Conservation (phyloP, 805 yeast genomes). For the Candida anglica region DNA sequence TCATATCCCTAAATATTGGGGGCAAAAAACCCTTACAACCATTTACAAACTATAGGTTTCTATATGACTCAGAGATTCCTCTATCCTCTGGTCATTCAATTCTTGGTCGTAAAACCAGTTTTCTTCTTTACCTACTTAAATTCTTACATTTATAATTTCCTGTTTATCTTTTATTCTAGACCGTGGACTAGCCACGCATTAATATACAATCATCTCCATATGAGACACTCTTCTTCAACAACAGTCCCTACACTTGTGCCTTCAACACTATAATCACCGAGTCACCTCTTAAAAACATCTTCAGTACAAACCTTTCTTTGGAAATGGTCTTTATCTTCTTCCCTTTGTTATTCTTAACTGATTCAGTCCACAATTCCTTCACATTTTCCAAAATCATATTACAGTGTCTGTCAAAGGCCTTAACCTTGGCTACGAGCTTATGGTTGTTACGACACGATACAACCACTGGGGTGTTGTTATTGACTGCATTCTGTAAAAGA, state of each 20-base stretch:
- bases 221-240: too few species aligned
- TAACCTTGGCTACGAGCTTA: slow-evolving; percentile 82
- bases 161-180: too few species aligned
- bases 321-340: slow-evolving; percentile 64
- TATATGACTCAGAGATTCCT: too few species aligned
- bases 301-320: slow-evolving; percentile 73
- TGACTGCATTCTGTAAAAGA: slow-evolving; percentile 77
- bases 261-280: slow-evolving; percentile 82
- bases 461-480: slow-evolving; percentile 69
- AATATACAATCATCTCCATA: too few species aligned
- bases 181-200: too few species aligned
- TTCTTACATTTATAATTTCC: too few species aligned
- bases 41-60: too few species aligned
- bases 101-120: too few species aligned
- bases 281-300: slow-evolving; percentile 92
- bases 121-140: too few species aligned
- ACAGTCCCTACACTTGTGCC: slow-evolving; percentile 12
- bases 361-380: slow-evolving; percentile 78
- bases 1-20: too few species aligned
- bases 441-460: slow-evolving; percentile 92
- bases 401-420: slow-evolving; percentile 94
- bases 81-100: too few species aligned
- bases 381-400: slow-evolving; percentile 91
- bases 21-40: too few species aligned
- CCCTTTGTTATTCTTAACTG: slow-evolving; percentile 59